Percentiles rank a stretch among this genome's conserved stretches.
phyloP scores from a whole-genome alignment of 805 yeast genomes.

The Sugiyamaella americana region DNA sequence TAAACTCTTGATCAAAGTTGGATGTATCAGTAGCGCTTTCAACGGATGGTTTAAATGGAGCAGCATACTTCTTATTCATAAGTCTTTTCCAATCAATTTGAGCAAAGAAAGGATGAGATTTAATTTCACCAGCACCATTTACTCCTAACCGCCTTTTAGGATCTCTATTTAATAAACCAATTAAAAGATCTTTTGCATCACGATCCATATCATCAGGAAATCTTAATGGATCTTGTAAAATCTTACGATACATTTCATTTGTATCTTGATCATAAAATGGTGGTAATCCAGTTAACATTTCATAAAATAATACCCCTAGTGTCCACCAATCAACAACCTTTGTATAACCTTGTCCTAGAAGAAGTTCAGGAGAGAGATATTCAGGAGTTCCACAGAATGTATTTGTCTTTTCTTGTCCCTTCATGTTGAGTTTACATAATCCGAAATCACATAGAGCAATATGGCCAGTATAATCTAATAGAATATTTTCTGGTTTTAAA shows the following conservation, averaged over 20 bases:
- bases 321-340: conserved; percentile 99
- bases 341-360: conserved; percentile 89
- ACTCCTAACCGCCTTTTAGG: conserved; percentile 72
- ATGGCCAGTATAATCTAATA: conserved; percentile 94
- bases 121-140: conserved; percentile 79
- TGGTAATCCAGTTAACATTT: conserved; percentile 95
- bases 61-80: conserved; percentile 79
- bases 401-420: conserved; percentile 71
- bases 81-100: conserved; percentile 87
- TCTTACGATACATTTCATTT: conserved; percentile 88
- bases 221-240: conserved; percentile 77
- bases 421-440: conserved; percentile 91
- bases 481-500: conserved; percentile 90
- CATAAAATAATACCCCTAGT: conserved; percentile 84
- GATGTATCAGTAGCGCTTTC: conserved; percentile 81
- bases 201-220: conserved; percentile 85
- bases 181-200: conserved; percentile 76
- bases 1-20: conserved; percentile 82
- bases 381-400: conserved; percentile 99
- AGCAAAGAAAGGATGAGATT: conserved; percentile 75
- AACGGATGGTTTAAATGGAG: conserved; percentile 93
- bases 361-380: conserved; percentile 89
- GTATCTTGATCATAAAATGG: conserved; percentile 96
- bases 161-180: conserved; percentile 73
- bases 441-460: conserved; percentile 98